Base-by-base conservation (phyloP, 2,329 filamentous ascomycete genomes). In the Clonostachys rosea region DNA sequence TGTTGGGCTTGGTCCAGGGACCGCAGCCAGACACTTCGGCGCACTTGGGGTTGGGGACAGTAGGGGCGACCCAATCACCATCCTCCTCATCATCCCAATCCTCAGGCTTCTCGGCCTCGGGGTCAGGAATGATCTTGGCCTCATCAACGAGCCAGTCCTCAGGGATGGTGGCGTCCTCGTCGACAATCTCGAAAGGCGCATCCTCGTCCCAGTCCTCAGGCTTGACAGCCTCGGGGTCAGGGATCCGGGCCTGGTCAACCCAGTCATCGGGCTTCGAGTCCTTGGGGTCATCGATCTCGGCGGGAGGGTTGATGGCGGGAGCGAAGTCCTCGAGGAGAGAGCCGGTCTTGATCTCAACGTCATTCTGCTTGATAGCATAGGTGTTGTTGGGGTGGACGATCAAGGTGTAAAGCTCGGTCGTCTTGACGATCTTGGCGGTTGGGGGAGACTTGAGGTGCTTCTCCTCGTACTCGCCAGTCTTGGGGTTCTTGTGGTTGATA, bases 401-500 rank as follows among this genome's bases (percentile, higher is more conserved):
- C 60, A 99, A 81, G 51, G 94, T 97, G 81, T 99, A 99, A 53
- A 99, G 86, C 69, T 92, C 87, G 53, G 89, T 88, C 54, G 89
- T 86, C 85, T 96, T 97, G 76, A 84, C 79, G 62, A 95, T 94
- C 67, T 86, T 87, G 65, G 91, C 91, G 50, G 86, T 79, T 52
- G 94, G 91, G 55, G 92, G 86, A 60, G 80, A 81, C 66, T 81
- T 84, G 54, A 99, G 81, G 75, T 99, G 94, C 86, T 99, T 99
- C 88, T 99, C 94, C 82, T 99, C 92, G 64, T 99, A 99, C 73
- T 96, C 90, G 76, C 92, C 92, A 42, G 91, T 96, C 88, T 96
- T 96, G 67, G 94, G 94, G 84, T 97, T 99, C 89, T 97, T 99
- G 87, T 99, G 94, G 75, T 95, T 94, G 84, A 99, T 95, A 71